Conservation (phyloP, 441 rosid genomes). For the Gossypium gossypioides region DNA sequence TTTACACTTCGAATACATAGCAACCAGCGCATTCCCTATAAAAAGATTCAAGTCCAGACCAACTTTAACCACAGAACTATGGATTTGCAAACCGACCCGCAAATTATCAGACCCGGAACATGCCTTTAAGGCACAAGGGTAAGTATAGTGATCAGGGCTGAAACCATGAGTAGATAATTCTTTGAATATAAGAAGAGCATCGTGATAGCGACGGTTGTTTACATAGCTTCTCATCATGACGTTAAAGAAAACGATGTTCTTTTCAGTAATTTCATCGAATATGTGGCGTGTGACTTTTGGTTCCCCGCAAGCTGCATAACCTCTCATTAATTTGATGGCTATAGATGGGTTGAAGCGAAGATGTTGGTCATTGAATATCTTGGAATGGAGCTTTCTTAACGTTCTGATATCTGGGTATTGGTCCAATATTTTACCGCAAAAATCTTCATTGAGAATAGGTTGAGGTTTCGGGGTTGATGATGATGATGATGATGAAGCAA, state of each 20-base stretch:
- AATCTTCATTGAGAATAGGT: constrained; percentile 14
- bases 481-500: constrained; percentile 14
- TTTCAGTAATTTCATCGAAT: constrained; percentile 44
- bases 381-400: constrained; percentile 31
- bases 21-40: constrained; percentile 43
- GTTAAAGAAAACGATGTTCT: constrained; percentile 42
- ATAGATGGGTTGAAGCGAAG: constrained; percentile 28
- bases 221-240: constrained; percentile 53
- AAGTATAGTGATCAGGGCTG: constrained; percentile 44
- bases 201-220: constrained; percentile 28
- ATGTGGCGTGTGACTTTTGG: constrained; percentile 31
- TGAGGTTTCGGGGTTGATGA: constrained; percentile 6
- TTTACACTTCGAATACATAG: constrained; percentile 52
- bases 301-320: constrained; percentile 31
- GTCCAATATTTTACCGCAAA: constrained; percentile 32
- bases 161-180: constrained; percentile 25
- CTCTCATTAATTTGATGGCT: constrained; percentile 43
- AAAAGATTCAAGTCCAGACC: constrained; percentile 38
- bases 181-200: constrained; percentile 35
- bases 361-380: constrained; percentile 22
- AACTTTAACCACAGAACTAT: constrained; percentile 34
- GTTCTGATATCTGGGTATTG: constrained; percentile 35
- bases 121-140: constrained; percentile 48
- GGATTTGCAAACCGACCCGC: constrained; percentile 37
- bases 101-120: constrained; percentile 36